Percentiles rank a stretch among this genome's conserved stretches.
These are phyloP conservation scores for Tetrahymena borealis DNA, from an alignment of 73 alveolate genomes.

Conservation along the genomic window DNA sequence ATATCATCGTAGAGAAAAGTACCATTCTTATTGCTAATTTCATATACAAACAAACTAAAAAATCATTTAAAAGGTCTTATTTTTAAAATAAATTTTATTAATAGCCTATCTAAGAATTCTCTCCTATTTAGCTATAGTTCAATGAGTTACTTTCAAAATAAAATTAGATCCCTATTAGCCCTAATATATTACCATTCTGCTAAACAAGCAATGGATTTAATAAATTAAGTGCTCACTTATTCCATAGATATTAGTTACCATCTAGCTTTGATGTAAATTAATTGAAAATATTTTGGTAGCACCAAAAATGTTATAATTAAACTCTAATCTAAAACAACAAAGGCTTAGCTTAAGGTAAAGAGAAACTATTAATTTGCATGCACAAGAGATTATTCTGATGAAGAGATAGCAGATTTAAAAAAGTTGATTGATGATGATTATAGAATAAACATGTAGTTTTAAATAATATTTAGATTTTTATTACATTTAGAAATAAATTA, in stretches of 20 bases:
- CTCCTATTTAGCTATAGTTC: not conserved
- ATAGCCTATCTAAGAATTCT: not conserved
- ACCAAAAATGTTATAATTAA: too few relatives aligned
- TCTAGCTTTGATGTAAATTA: not conserved
- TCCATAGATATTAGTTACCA: not conserved
- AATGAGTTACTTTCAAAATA: not conserved
- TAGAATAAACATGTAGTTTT: not conserved
- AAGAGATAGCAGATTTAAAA: not conserved
- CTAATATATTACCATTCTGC: not conserved
- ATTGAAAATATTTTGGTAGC: not conserved
- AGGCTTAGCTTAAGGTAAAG: not conserved
- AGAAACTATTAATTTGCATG: not conserved
- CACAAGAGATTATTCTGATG: not conserved
- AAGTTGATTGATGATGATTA: not conserved
- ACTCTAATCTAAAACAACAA: not conserved
- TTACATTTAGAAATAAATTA: not conserved
- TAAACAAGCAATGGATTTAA: not conserved
- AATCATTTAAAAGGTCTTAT: not conserved
- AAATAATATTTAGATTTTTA: not conserved
- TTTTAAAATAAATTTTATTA: not conserved
- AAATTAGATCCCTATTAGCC: not conserved
- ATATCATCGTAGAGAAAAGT: not conserved
- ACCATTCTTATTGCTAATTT: not conserved
- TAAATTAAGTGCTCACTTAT: not conserved
- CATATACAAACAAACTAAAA: not conserved